Percentiles rank a stretch among this genome's conserved stretches.
Evolutionary conservation across 495 filamentous ascomycete species (phyloP).

Genomic region (Peziza echinospora): DNA sequence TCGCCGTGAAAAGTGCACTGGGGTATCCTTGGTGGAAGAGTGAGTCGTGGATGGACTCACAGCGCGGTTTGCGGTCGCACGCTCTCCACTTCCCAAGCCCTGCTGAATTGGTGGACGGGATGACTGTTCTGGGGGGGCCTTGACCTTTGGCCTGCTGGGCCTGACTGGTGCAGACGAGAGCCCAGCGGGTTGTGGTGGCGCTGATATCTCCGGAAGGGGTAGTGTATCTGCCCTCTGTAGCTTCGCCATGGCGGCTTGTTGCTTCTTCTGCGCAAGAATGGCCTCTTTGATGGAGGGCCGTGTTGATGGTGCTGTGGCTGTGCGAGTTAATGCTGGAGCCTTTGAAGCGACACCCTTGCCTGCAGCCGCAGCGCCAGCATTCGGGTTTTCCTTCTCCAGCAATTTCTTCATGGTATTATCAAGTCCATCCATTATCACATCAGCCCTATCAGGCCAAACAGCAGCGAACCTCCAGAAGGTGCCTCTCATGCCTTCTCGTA

Average conservation of each 20-base stretch:
- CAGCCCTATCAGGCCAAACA: slow-evolving; percentile 59
- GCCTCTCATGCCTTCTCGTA: slow-evolving; percentile 59
- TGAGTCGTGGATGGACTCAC: not conserved
- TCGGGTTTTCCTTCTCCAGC: slow-evolving; percentile 64
- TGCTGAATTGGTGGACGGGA: not conserved
- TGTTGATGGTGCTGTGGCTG: slow-evolving; percentile 32
- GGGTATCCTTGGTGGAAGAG: not conserved
- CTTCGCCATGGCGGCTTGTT: slow-evolving; percentile 37
- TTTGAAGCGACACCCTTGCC: slow-evolving; percentile 29
- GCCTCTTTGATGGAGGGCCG: slow-evolving; percentile 47
- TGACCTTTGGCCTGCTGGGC: slow-evolving; percentile 22
- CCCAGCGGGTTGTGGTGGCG: slow-evolving; percentile 22
- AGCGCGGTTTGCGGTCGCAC: not conserved
- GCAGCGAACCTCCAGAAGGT: slow-evolving; percentile 65
- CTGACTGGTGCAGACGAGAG: slow-evolving; percentile 21
- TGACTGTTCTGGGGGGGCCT: slow-evolving; percentile 9
- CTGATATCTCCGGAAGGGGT: slow-evolving; percentile 22
- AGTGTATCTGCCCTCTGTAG: slow-evolving; percentile 35
- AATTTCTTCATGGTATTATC: slow-evolving; percentile 51
- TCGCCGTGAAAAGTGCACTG: not conserved
- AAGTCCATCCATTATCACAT: slow-evolving; percentile 52
- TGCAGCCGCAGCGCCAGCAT: slow-evolving; percentile 33
- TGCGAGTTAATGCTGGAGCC: slow-evolving; percentile 22
- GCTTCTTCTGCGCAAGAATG: slow-evolving; percentile 63
- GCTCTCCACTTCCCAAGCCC: not conserved